Conservation (phyloP, 2,329 filamentous ascomycete species). For the Phaeomoniella chlamydospora region DNA sequence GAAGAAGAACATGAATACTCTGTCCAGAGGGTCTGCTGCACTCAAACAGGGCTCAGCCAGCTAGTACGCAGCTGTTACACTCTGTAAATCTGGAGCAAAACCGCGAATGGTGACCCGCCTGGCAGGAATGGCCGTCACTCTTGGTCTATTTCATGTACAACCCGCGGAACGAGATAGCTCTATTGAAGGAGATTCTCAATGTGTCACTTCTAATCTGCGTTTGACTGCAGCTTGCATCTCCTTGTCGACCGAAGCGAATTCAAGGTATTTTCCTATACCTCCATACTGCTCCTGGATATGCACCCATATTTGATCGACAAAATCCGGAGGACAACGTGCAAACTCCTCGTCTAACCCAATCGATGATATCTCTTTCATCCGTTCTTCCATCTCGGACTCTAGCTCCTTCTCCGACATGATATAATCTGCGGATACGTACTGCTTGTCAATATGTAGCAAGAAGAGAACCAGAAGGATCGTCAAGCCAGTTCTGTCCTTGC, state of each 20-base stretch:
- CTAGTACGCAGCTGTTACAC: too few relatives aligned
- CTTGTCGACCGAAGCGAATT: background rate
- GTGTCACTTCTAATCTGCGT: background rate
- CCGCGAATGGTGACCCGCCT: too few relatives aligned
- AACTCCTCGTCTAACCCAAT: constrained; percentile 65
- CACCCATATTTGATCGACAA: constrained; percentile 43
- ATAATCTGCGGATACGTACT: constrained; percentile 59
- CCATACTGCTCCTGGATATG: constrained; percentile 52
- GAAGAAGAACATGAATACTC: too few relatives aligned
- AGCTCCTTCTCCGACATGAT: constrained; percentile 48
- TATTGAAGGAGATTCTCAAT: too few relatives aligned
- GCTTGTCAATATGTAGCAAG: constrained; percentile 31
- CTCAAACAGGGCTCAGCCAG: too few relatives aligned
- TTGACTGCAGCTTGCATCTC: background rate
- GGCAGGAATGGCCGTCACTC: too few relatives aligned
- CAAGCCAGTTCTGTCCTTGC: constrained; percentile 73
- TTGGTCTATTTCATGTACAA: too few relatives aligned
- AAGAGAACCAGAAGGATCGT: constrained; percentile 55
- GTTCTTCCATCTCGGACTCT: constrained; percentile 43
- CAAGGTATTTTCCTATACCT: constrained; percentile 50
- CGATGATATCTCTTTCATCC: constrained; percentile 52
- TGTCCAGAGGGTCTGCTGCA: too few relatives aligned
- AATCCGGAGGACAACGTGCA: constrained; percentile 47
- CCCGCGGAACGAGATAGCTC: too few relatives aligned
- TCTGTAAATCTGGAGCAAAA: too few relatives aligned